Conservation (phyloP, 2,329 filamentous ascomycete species). For the Cladosporium sp. region DNA sequence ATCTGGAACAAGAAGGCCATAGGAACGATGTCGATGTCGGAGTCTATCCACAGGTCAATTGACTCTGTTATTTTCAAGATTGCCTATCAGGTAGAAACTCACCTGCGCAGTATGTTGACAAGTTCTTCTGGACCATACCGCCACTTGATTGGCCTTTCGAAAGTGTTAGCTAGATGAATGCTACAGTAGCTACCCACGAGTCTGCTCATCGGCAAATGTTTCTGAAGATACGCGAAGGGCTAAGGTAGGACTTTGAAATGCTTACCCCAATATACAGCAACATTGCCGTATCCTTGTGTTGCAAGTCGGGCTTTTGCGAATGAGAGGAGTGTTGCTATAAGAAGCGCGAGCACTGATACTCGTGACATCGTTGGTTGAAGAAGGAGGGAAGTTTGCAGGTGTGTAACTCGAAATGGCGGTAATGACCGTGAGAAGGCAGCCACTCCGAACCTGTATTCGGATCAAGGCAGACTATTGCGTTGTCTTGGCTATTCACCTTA, state of each 20-base stretch:
- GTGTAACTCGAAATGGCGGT: background rate
- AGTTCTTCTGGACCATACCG: constrained; percentile 8
- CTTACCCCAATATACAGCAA: constrained; percentile 64
- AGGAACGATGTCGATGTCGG: constrained; percentile 55
- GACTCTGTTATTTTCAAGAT: background rate
- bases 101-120: constrained; percentile 9
- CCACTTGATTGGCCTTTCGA: constrained; percentile 1
- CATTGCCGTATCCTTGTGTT: constrained; percentile 36
- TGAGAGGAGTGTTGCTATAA: background rate
- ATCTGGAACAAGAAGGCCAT: constrained; percentile 57
- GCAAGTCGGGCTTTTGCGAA: background rate
- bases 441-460: background rate
- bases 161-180: constrained; percentile 20
- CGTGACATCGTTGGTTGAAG: background rate
- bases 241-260: no score
- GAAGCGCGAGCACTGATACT: background rate
- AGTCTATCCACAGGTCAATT: constrained; percentile 38
- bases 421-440: background rate
- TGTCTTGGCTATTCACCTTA: background rate
- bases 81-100: no score
- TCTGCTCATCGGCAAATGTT: no score
- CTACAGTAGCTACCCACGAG: background rate
- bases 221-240: no score
- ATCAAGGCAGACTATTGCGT: background rate
- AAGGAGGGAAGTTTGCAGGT: background rate